Conservation (phyloP, 192 early-diverging fungal genomes). For the Coemansia sp. region DNA sequence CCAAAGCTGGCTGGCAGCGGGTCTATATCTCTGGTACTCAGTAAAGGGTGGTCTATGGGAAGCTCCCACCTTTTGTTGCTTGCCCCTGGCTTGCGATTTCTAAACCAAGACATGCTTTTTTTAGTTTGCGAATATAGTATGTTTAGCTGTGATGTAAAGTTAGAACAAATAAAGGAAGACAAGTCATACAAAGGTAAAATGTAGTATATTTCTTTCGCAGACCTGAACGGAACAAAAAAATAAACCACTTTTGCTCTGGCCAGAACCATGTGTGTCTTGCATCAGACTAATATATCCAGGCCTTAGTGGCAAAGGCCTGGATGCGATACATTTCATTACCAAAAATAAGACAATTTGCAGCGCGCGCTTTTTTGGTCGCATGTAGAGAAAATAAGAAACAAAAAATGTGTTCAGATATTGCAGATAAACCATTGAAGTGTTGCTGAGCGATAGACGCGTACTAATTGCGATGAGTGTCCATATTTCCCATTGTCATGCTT, state of each 20-base stretch:
- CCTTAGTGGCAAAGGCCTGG: neutral
- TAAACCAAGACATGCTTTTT: constrained; percentile 18
- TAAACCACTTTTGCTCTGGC: neutral
- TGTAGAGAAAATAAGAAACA: neutral
- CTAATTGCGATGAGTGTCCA: constrained; percentile 45
- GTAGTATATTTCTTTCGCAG: neutral
- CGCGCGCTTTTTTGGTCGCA: neutral
- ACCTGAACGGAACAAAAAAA: neutral
- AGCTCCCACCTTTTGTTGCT: constrained; percentile 21
- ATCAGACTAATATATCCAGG: neutral
- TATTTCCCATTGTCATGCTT: constrained; percentile 56
- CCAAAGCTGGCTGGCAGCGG: constrained; percentile 24
- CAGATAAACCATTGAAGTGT: neutral
- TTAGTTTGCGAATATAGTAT: neutral
- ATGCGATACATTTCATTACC: neutral
- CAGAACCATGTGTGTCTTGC: neutral
- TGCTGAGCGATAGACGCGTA: neutral
- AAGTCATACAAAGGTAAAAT: neutral
- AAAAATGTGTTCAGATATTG: neutral
- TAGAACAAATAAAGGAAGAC: neutral
- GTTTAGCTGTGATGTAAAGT: neutral
- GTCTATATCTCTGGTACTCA: constrained; percentile 20
- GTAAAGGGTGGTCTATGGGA: constrained; percentile 19
- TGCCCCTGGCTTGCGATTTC: neutral
- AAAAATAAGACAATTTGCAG: neutral